phyloP scores from a whole-genome alignment of 1,139 yeast species.

The Debaryomyces sp. region DNA sequence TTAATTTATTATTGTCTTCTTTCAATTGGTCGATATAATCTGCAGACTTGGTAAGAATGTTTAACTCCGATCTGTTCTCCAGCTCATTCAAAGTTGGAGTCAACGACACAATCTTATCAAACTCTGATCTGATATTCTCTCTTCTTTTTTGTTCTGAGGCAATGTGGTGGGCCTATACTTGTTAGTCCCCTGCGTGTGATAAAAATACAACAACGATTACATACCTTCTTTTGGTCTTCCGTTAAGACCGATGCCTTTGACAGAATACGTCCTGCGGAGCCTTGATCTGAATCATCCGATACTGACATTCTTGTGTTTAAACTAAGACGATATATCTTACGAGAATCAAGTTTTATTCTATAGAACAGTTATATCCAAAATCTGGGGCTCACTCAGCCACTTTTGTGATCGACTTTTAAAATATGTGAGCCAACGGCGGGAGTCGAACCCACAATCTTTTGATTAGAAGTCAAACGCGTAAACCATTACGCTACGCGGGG shows the following conservation, averaged over 20 bases:
- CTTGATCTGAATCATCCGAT: conserved; percentile 1
- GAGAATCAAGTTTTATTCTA: not conserved
- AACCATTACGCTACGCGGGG: not conserved
- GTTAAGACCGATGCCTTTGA: conserved; percentile 30
- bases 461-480: not conserved
- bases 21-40: conserved; percentile 47
- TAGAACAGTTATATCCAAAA: not conserved
- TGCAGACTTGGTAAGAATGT: conserved; percentile 49
- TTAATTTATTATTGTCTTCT: conserved; percentile 40
- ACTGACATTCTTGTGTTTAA: not conserved
- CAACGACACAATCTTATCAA: conserved; percentile 45
- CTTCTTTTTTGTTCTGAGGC: conserved; percentile 55
- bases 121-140: conserved; percentile 49
- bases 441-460: not conserved
- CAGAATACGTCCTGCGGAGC: not conserved
- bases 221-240: conserved; percentile 49
- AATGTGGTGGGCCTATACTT: conserved; percentile 47
- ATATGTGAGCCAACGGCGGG: too few species aligned
- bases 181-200: not conserved
- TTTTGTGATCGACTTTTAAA: not conserved
- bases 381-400: not conserved
- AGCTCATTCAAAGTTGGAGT: conserved; percentile 46
- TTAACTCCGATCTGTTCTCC: conserved; percentile 49
- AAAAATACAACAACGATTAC: conserved; percentile 17
- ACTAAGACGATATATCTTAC: not conserved